These are phyloP conservation scores for Diplodia intermedia DNA, from an alignment of 2,329 filamentous ascomycete species.

Conservation along the genomic window DNA sequence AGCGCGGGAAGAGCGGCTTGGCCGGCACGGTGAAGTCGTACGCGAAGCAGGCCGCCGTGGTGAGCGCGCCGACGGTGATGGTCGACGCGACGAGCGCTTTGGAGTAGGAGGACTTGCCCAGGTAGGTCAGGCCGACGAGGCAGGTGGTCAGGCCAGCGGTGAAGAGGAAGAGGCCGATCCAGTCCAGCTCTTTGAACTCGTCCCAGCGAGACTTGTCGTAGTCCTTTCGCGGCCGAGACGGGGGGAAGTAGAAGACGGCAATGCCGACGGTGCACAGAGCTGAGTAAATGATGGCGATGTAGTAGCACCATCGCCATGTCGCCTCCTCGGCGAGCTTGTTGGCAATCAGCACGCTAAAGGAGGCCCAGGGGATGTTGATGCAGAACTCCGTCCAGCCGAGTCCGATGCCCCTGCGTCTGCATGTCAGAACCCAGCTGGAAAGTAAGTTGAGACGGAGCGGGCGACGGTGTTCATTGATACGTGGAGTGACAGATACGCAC, in stretches of 20 bases:
- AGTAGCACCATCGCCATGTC: slow-evolving; percentile 49
- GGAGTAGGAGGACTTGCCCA: slow-evolving; percentile 45
- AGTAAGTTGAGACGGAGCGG: too few relatives aligned
- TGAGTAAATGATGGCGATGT: slow-evolving; percentile 55
- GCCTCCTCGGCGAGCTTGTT: slow-evolving; percentile 41
- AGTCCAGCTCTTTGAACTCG: slow-evolving; percentile 52
- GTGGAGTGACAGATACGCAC: neutral
- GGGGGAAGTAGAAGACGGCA: slow-evolving; percentile 57
- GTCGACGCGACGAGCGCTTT: slow-evolving; percentile 40
- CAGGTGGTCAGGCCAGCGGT: slow-evolving; percentile 55
- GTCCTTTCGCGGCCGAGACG: slow-evolving; percentile 51
- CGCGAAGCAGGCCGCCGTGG: slow-evolving; percentile 36
- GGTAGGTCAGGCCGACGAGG: slow-evolving; percentile 57
- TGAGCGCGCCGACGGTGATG: slow-evolving; percentile 38
- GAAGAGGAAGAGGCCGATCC: slow-evolving; percentile 56
- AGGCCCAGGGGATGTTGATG: slow-evolving; percentile 38
- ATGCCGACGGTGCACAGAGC: slow-evolving; percentile 52
- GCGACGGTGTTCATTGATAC: too few relatives aligned
- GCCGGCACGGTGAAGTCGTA: slow-evolving; percentile 37
- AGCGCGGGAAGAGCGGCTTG: slow-evolving; percentile 43
- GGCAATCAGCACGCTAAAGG: slow-evolving; percentile 55
- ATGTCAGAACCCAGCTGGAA: too few relatives aligned
- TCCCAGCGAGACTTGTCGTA: slow-evolving; percentile 41
- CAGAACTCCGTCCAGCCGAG: slow-evolving; percentile 39
- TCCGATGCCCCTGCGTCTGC: slow-evolving; percentile 37